Percentiles rank a stretch among this genome's conserved stretches.
Evolutionary conservation across 2,329 filamentous ascomycete genomes (phyloP).

Genomic region (Alternaria postmessia): DNA sequence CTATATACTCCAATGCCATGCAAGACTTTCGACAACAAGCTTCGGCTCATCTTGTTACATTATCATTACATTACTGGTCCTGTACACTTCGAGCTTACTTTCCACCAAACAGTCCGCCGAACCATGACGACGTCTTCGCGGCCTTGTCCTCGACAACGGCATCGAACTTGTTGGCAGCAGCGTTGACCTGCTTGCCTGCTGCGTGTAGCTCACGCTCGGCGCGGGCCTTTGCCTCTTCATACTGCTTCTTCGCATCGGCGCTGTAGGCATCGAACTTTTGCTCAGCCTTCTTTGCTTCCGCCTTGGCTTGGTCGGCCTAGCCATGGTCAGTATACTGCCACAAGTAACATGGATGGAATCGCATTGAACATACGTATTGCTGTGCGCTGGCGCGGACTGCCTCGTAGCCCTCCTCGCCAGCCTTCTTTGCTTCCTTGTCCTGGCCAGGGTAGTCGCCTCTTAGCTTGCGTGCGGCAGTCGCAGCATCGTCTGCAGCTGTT

Average conservation of each 20-base stretch:
- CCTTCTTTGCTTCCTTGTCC: conserved; percentile 69
- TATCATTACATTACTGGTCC: conserved; percentile 7
- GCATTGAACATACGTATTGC: conserved; percentile 36
- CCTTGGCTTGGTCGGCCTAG: conserved; percentile 51
- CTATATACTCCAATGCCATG: conserved; percentile 38
- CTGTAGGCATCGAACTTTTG: conserved; percentile 63
- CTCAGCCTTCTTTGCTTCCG: conserved; percentile 69
- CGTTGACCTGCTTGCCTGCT: conserved; percentile 60
- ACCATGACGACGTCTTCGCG: conserved; percentile 80
- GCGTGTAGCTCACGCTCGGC: conserved; percentile 55
- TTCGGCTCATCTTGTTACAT: conserved; percentile 2
- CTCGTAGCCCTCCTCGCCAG: conserved; percentile 62
- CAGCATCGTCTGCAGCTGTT: conserved; percentile 72
- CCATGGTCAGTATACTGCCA: conserved; percentile 23
- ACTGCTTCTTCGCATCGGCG: conserved; percentile 65
- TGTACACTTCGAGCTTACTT: conserved; percentile 6
- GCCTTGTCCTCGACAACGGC: conserved; percentile 80
- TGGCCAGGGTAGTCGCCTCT: conserved; percentile 71
- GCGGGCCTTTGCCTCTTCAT: conserved; percentile 67
- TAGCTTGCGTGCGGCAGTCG: conserved; percentile 71
- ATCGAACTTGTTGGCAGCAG: conserved; percentile 78
- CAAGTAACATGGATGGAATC: neutral
- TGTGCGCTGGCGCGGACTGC: conserved; percentile 57
- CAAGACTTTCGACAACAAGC: conserved; percentile 17
- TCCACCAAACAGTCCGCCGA: conserved; percentile 89